A percentile compares a stretch with the other conserved stretches of the same genome.
Conservation (phyloP, 345 rosid genomes). For the Camelina sativa region DNA sequence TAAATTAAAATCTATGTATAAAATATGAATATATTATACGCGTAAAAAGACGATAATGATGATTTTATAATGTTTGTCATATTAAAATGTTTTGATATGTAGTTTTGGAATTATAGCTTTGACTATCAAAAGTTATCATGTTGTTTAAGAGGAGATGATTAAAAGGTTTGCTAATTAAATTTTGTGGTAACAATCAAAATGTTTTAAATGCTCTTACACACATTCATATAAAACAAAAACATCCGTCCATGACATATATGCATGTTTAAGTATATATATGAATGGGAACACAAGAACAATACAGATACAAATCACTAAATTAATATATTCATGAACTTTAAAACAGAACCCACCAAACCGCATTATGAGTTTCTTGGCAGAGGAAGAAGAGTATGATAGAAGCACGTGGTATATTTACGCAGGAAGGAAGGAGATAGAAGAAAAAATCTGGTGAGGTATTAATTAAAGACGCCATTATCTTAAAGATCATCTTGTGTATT, state of each 20-base stretch:
- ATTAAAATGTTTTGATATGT: not conserved
- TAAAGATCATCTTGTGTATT: no score
- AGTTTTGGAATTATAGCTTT: not conserved
- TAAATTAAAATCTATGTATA: no score
- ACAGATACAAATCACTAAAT: not conserved
- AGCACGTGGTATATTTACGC: not conserved
- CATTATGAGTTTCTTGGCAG: not conserved
- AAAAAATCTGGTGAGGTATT: not conserved
- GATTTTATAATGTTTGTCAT: not conserved
- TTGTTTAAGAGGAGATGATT: not conserved
- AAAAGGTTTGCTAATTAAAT: not conserved
- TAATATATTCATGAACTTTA: not conserved
- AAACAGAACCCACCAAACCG: slow-evolving; percentile 21
- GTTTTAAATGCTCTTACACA: not conserved
- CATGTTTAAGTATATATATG: not conserved
- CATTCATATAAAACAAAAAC: not conserved
- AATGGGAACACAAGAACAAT: not conserved
- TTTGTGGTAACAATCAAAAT: not conserved
- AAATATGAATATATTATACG: not conserved
- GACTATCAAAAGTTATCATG: not conserved
- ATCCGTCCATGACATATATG: not conserved
- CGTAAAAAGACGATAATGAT: not conserved
- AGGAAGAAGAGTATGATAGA: not conserved
- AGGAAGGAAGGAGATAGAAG: slow-evolving; percentile 16
- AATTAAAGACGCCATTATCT: not conserved